Conservation (phyloP, 2,329 filamentous ascomycete genomes). For the Coniochaeta sp. region DNA sequence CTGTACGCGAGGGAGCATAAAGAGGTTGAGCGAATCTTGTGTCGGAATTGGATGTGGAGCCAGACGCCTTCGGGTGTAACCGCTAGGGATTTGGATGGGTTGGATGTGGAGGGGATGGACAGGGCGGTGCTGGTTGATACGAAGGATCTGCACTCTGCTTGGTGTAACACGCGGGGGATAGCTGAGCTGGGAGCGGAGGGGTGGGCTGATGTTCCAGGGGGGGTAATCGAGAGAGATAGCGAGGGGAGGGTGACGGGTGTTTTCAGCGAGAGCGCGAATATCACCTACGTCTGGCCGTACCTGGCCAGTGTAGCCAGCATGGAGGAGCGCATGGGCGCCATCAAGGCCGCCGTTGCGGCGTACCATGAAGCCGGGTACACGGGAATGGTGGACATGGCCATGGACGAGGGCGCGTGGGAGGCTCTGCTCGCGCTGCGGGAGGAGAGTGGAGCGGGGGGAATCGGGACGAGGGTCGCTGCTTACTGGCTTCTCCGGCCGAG, state of each 20-base stretch:
- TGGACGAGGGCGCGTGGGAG: conserved; percentile 49
- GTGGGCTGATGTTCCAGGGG: conserved; percentile 42
- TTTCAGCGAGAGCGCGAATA: conserved; percentile 44
- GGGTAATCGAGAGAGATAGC: conserved; percentile 40
- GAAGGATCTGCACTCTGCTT: conserved; percentile 49
- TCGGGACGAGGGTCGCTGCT: conserved; percentile 43
- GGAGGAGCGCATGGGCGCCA: conserved; percentile 38
- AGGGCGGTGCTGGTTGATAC: conserved; percentile 49
- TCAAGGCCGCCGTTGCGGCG: conserved; percentile 37
- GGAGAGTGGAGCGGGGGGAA: conserved; percentile 16
- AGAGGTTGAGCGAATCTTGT: conserved; percentile 37
- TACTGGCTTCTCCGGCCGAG: conserved; percentile 48
- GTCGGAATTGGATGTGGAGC: conserved; percentile 48
- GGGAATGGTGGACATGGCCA: conserved; percentile 50
- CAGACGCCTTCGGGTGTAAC: conserved; percentile 42
- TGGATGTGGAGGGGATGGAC: conserved; percentile 38
- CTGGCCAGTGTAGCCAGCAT: conserved; percentile 39
- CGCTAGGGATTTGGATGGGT: conserved; percentile 31
- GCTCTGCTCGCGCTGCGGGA: conserved; percentile 35
- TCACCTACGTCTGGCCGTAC: conserved; percentile 48
- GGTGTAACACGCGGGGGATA: conserved; percentile 46
- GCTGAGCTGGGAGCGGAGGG: conserved; percentile 39
- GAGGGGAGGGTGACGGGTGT: conserved; percentile 40
- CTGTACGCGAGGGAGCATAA: conserved; percentile 38
- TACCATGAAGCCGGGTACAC: conserved; percentile 47